These are phyloP conservation scores for Noccaea bulbosa DNA, from an alignment of 345 rosid genomes.

Conservation along the genomic window DNA sequence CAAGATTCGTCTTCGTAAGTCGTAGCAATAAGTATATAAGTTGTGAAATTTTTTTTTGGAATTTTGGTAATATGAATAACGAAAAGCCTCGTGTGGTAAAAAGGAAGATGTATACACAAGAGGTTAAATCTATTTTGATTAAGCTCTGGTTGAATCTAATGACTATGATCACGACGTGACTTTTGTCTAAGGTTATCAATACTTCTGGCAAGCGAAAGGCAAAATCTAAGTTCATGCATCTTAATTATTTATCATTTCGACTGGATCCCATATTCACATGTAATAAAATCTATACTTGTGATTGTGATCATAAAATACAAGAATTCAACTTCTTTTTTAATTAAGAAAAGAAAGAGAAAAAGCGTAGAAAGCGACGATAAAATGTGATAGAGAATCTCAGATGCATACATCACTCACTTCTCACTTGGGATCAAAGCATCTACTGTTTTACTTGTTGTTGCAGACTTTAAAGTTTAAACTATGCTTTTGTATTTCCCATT, in stretches of 20 bases:
- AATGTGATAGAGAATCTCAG: slow-evolving; percentile 34
- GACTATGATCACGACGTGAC: slow-evolving; percentile 21
- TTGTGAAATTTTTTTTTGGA: slow-evolving; percentile 39
- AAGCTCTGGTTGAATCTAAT: slow-evolving; percentile 29
- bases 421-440: slow-evolving; percentile 33
- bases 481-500: slow-evolving; percentile 40
- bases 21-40: not conserved
- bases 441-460: slow-evolving; percentile 35
- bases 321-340: too few species aligned
- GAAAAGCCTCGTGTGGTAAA: not conserved
- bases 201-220: not conserved
- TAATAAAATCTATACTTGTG: not conserved
- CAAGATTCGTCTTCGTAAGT: slow-evolving; percentile 34
- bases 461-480: slow-evolving; percentile 22
- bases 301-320: not conserved
- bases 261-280: not conserved
- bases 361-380: slow-evolving; percentile 22
- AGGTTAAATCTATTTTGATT: slow-evolving; percentile 23
- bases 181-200: slow-evolving; percentile 1
- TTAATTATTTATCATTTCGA: not conserved
- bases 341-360: not conserved
- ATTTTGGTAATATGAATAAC: slow-evolving; percentile 21
- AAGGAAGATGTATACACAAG: not conserved
- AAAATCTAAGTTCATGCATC: slow-evolving; percentile 10
- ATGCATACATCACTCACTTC: slow-evolving; percentile 36